Conservation (phyloP, 108 stramenopile species). For the Skeletonema marinoi region DNA sequence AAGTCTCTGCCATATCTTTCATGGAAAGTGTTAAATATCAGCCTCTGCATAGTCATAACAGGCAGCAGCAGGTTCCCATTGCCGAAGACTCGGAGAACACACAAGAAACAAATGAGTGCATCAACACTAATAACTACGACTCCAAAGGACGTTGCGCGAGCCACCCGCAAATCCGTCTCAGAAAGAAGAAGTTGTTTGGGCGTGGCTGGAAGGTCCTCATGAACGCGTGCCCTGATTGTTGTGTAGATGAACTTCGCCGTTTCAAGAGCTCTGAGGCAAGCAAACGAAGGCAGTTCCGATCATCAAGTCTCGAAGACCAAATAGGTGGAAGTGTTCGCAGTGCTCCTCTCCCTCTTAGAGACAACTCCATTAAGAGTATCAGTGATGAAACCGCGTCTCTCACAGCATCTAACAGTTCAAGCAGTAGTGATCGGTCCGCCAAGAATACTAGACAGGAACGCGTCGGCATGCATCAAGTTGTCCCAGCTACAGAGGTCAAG, state of each 20-base stretch:
- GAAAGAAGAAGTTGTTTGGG: constrained; percentile 48
- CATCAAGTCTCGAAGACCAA: not conserved
- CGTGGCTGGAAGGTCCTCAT: constrained; percentile 50
- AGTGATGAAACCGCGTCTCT: not conserved
- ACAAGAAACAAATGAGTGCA: not conserved
- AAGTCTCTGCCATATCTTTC: constrained; percentile 28
- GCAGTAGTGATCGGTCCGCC: not conserved
- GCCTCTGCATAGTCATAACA: not conserved
- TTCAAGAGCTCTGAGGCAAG: constrained; percentile 12
- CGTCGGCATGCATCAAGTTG: not conserved
- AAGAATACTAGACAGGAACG: constrained; percentile 10
- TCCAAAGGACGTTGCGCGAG: constrained; percentile 37
- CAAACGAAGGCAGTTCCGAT: not conserved
- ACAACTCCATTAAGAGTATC: not conserved
- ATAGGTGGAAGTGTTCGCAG: not conserved
- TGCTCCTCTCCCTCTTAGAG: not conserved
- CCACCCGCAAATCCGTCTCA: constrained; percentile 41
- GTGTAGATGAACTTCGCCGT: constrained; percentile 33
- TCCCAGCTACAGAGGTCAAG: not conserved
- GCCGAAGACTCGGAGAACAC: not conserved
- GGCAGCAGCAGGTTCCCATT: not conserved
- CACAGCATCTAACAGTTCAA: constrained; percentile 1
- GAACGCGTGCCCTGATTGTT: constrained; percentile 50
- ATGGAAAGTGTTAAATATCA: constrained; percentile 10
- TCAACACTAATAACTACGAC: constrained; percentile 39